Conservation (phyloP, 1,139 yeast genomes). For the Kodamaea sp. region DNA sequence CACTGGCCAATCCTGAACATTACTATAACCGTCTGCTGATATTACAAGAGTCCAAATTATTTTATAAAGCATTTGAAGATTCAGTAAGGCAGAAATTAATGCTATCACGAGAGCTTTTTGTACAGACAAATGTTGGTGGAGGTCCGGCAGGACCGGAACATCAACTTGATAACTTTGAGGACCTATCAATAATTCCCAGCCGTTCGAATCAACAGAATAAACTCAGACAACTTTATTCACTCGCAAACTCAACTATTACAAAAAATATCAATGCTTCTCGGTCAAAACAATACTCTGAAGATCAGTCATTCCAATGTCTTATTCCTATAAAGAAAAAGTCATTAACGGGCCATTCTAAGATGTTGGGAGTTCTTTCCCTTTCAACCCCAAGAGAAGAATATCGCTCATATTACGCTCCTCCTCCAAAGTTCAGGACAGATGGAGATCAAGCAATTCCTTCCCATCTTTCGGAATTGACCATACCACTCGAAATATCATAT, state of each 20-base stretch:
- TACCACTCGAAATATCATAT: constrained; percentile 38
- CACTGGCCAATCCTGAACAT: constrained; percentile 24
- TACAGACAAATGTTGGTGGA: constrained; percentile 2
- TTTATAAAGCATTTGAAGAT: constrained; percentile 36
- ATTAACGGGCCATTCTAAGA: constrained; percentile 32
- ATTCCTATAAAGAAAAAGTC: constrained; percentile 35
- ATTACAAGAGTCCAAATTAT: constrained; percentile 23
- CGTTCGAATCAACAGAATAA: constrained; percentile 20
- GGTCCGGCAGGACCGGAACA: constrained; percentile 1
- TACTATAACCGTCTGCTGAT: constrained; percentile 19
- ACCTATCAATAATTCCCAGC: constrained; percentile 15
- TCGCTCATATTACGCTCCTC: constrained; percentile 32
- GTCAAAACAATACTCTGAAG: constrained; percentile 20
- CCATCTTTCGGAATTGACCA: constrained; percentile 19
- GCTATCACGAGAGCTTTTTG: constrained; percentile 23
- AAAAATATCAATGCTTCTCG: constrained; percentile 13
- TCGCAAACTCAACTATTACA: constrained; percentile 19
- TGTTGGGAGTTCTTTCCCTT: constrained; percentile 34
- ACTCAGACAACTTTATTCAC: constrained; percentile 33
- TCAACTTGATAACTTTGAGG: constrained; percentile 6
- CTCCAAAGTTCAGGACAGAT: constrained; percentile 22
- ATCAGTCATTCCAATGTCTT: constrained; percentile 29
- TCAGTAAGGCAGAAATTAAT: constrained; percentile 30
- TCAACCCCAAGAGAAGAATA: constrained; percentile 36
- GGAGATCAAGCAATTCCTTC: constrained; percentile 4